phyloP scores from a whole-genome alignment of 176 grass and related monocot genomes.

The Chrysopogon serrulatus region DNA sequence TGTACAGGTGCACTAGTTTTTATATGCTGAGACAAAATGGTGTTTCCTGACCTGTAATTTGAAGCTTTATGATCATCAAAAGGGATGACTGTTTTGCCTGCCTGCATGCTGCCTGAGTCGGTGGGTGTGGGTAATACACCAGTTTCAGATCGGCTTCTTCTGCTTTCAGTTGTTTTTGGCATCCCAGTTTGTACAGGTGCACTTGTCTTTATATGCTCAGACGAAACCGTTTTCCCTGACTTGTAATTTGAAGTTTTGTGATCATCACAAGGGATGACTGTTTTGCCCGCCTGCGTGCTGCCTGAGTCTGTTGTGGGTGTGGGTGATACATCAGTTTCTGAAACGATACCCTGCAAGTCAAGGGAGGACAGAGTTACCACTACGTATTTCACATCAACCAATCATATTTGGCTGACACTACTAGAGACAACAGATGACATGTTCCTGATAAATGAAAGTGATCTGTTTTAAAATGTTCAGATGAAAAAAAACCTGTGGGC shows the following conservation, averaged over 20 bases:
- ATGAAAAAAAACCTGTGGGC: slow-evolving; percentile 14
- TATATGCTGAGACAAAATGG: background rate
- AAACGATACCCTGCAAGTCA: background rate
- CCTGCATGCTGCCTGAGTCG: background rate
- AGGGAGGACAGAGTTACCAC: background rate
- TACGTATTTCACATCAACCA: background rate
- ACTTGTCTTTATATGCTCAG: background rate
- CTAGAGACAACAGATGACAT: background rate
- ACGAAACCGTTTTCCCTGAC: background rate
- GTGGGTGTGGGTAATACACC: background rate
- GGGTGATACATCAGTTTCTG: background rate
- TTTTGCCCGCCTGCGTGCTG: background rate
- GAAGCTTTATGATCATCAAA: background rate
- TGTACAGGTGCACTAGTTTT: background rate
- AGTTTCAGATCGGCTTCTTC: background rate
- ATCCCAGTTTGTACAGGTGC: background rate
- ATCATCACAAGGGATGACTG: background rate
- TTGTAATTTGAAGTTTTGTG: background rate
- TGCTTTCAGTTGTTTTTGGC: too few relatives aligned
- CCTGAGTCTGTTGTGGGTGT: background rate
- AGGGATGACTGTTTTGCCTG: background rate
- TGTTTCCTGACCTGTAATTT: background rate
- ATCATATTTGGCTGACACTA: background rate
- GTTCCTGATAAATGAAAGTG: background rate
- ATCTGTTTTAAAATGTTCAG: background rate